Evolutionary conservation across 306 rosid genomes (phyloP).

Genomic region (Phaseolus lunatus): DNA sequence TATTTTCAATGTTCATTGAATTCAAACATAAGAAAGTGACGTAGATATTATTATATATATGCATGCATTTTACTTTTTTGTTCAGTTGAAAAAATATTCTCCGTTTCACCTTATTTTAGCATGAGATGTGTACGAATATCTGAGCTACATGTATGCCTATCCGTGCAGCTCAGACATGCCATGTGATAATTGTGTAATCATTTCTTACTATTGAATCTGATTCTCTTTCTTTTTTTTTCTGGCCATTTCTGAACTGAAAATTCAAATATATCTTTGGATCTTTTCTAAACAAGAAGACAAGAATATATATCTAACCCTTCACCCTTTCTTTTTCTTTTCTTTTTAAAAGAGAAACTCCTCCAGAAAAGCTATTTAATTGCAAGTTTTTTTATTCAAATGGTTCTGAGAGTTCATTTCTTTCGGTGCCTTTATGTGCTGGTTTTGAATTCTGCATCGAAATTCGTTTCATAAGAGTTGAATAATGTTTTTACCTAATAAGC

Average conservation of each 20-base stretch:
- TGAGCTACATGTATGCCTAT: not conserved
- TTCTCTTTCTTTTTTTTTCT: constrained; percentile 3
- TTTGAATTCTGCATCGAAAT: not conserved
- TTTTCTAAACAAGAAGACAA: constrained; percentile 11
- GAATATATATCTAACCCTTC: not conserved
- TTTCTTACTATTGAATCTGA: constrained; percentile 19
- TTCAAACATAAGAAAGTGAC: not conserved
- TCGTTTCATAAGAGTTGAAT: not conserved
- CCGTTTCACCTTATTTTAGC: not conserved
- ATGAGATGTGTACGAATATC: not conserved
- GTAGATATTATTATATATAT: not conserved
- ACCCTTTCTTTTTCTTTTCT: not conserved
- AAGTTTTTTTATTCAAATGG: constrained; percentile 1
- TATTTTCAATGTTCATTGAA: constrained; percentile 7
- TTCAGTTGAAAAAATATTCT: not conserved
- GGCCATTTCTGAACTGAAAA: not conserved
- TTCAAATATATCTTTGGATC: not conserved
- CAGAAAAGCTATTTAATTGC: not conserved
- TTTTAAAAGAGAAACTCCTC: too few species aligned
- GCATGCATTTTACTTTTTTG: not conserved
- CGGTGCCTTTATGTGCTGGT: not conserved
- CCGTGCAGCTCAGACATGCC: not conserved
- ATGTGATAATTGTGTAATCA: constrained; percentile 22
- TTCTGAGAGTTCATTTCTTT: not conserved
- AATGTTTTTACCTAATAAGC: too few species aligned